Percentiles rank a stretch among this genome's conserved stretches.
Evolutionary conservation across 805 yeast genomes (phyloP).

Genomic region (Lachancea thermotolerans): DNA sequence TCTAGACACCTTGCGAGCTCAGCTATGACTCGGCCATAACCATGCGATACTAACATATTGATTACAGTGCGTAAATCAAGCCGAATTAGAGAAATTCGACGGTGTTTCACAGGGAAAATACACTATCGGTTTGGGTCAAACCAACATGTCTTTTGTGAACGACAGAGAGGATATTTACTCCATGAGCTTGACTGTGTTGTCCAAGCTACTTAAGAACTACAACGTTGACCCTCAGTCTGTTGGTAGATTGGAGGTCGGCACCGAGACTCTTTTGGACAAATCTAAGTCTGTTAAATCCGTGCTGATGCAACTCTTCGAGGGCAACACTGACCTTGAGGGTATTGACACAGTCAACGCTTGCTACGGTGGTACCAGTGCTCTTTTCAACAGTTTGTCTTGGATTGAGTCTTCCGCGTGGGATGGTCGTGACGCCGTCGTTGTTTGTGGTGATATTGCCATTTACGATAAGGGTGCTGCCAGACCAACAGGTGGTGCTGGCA

Average conservation of each 20-base stretch:
- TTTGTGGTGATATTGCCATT: constrained; percentile 95
- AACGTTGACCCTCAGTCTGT: constrained; percentile 70
- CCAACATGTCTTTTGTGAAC: constrained; percentile 94
- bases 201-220: constrained; percentile 71
- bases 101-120: constrained; percentile 90
- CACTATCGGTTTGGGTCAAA: constrained; percentile 98
- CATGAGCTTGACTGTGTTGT: constrained; percentile 80
- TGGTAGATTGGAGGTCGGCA: constrained; percentile 97
- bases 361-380: constrained; percentile 96
- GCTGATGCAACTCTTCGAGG: constrained; percentile 87
- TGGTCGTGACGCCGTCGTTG: constrained; percentile 95
- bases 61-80: constrained; percentile 65
- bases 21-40: not conserved
- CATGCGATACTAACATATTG: not conserved
- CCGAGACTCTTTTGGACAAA: constrained; percentile 94
- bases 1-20: too few relatives aligned
- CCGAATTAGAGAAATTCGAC: constrained; percentile 77
- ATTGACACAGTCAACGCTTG: constrained; percentile 95
- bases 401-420: constrained; percentile 95
- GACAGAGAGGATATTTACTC: constrained; percentile 98
- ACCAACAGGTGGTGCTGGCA: constrained; percentile 99
- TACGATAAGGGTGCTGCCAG: constrained; percentile 97
- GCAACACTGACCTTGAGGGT: constrained; percentile 89
- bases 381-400: constrained; percentile 93
- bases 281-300: constrained; percentile 95